Evolutionary conservation across 352 stramenopile species (phyloP).

Genomic region (Globisporangium parvum): DNA sequence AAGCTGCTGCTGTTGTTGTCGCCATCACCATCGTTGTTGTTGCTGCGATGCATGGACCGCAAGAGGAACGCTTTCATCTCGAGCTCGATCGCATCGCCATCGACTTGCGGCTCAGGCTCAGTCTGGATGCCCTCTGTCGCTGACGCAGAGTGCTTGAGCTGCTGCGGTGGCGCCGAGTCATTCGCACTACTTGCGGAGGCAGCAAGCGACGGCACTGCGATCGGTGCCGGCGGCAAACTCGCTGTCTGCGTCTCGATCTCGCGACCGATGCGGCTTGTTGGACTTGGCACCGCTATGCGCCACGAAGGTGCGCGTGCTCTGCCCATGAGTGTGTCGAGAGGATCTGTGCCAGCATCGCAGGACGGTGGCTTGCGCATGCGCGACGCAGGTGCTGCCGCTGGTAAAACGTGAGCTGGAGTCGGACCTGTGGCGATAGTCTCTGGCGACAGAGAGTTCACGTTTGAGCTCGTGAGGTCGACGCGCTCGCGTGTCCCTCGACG

Average conservation of each 20-base stretch:
- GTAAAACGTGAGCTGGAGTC: neutral
- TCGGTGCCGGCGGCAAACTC: constrained; percentile 25
- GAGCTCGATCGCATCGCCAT: constrained; percentile 32
- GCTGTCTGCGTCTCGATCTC: constrained; percentile 51
- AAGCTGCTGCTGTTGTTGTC: constrained; percentile 1
- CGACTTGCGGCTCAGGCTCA: constrained; percentile 19
- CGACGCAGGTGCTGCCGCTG: neutral
- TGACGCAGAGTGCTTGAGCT: neutral
- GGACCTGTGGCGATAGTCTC: neutral
- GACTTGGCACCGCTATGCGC: neutral
- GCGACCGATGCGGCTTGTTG: constrained; percentile 6
- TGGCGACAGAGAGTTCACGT: neutral
- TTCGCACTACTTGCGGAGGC: too few relatives aligned
- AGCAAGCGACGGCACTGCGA: constrained; percentile 10
- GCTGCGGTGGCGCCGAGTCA: too few relatives aligned
- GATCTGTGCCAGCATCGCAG: constrained; percentile 41
- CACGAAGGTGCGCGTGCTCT: neutral
- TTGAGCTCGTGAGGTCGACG: neutral
- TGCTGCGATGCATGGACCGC: constrained; percentile 17
- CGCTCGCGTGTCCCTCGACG: neutral
- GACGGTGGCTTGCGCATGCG: constrained; percentile 14
- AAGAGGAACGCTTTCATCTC: constrained; percentile 58
- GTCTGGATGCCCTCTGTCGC: neutral
- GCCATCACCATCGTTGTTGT: neutral
- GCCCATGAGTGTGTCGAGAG: constrained; percentile 44